phyloP scores from a whole-genome alignment of 257 asterid species.

The Jacaranda mimosifolia region DNA sequence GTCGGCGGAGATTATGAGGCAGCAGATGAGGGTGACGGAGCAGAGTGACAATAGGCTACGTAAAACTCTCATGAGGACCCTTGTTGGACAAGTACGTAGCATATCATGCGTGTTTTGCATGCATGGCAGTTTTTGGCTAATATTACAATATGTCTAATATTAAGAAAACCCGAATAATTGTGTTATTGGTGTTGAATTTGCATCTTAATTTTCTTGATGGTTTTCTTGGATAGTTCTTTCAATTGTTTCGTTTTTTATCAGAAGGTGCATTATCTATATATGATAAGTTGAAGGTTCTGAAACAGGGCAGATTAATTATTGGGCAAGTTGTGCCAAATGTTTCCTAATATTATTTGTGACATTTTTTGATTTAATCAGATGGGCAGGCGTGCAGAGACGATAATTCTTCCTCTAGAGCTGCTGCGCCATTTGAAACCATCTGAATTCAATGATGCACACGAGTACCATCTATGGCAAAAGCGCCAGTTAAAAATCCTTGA shows the following conservation, averaged over 20 bases:
- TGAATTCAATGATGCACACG: slow-evolving; percentile 65
- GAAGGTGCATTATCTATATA: neutral
- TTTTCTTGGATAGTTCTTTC: neutral
- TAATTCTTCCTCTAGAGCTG: slow-evolving; percentile 79
- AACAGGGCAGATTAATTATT: neutral
- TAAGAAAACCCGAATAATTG: too few species aligned
- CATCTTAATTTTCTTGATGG: neutral
- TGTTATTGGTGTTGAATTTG: neutral
- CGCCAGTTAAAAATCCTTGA: slow-evolving; percentile 69
- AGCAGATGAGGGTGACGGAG: slow-evolving; percentile 94
- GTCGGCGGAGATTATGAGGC: slow-evolving; percentile 98
- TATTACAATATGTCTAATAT: too few species aligned
- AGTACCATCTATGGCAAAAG: slow-evolving; percentile 79
- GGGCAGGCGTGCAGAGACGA: slow-evolving; percentile 82
- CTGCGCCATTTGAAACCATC: slow-evolving; percentile 76
- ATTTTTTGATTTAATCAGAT: slow-evolving; percentile 48
- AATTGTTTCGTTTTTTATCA: too few species aligned
- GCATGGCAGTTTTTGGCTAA: too few species aligned
- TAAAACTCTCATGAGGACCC: slow-evolving; percentile 93
- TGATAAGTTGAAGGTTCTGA: neutral
- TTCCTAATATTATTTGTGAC: neutral
- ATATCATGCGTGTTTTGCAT: too few species aligned
- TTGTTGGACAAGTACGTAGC: slow-evolving; percentile 92
- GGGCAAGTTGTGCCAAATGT: neutral
- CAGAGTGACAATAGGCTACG: slow-evolving; percentile 89